Evolutionary conservation across 2,329 filamentous ascomycete species (phyloP).

Genomic region (Phyllosticta citriasiana): DNA sequence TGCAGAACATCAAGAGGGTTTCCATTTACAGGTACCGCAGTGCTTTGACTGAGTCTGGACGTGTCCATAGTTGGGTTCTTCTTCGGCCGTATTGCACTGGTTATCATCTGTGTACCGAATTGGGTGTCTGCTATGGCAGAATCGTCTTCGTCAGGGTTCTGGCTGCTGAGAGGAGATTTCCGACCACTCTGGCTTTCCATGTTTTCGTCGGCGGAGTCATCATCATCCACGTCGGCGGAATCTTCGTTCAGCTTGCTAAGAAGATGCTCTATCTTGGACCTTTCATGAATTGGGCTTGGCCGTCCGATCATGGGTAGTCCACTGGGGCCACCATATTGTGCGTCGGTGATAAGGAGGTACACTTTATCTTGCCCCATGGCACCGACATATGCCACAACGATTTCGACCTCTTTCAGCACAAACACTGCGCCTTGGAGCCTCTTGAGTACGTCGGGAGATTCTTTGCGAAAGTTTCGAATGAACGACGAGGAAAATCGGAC

Average conservation of each 20-base stretch:
- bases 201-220: not conserved
- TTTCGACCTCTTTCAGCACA: conserved; percentile 1
- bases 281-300: not conserved
- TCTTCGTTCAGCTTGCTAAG: not conserved
- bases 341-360: not conserved
- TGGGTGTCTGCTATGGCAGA: not conserved
- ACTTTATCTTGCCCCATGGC: not conserved
- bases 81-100: not conserved
- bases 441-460: not conserved
- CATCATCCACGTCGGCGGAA: not conserved
- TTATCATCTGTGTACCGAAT: conserved; percentile 1
- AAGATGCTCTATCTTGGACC: not conserved
- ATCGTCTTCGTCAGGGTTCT: not conserved
- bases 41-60: not conserved
- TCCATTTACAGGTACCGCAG: not conserved
- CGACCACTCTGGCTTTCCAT: not conserved
- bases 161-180: not conserved
- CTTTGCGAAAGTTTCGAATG: conserved; percentile 10
- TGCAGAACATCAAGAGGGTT: not conserved
- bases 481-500: conserved; percentile 14
- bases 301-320: not conserved
- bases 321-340: not conserved
- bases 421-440: conserved; percentile 11
- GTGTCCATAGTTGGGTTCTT: not conserved
- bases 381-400: not conserved